A percentile compares a stretch with the other conserved stretches of the same genome.
These are phyloP conservation scores for Arthromyces matolae DNA, from an alignment of 768 basidiomycete genomes.

Conservation along the genomic window DNA sequence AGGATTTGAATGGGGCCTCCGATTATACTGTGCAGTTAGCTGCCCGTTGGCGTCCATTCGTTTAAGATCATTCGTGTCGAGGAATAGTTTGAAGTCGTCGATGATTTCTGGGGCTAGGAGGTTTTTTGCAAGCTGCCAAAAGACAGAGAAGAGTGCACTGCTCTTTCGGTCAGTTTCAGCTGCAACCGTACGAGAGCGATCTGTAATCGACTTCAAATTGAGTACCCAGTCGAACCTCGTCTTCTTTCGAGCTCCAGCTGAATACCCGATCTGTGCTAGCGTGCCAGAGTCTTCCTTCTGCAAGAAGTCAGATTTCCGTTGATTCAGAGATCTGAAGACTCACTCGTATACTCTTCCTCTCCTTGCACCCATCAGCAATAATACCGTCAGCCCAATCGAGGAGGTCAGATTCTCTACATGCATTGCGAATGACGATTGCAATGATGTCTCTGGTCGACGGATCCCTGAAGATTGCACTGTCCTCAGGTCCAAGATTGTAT, in stretches of 20 bases:
- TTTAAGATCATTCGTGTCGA: neutral
- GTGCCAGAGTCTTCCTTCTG: conserved; percentile 17
- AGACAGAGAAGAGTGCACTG: neutral
- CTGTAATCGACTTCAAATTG: conserved; percentile 2
- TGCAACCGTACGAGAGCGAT: neutral
- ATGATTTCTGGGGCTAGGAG: neutral
- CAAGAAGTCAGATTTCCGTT: too few species aligned
- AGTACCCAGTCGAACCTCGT: conserved; percentile 16
- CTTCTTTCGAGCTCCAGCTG: conserved; percentile 13
- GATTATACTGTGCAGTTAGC: neutral
- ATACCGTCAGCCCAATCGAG: too few species aligned
- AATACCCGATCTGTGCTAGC: conserved; percentile 14
- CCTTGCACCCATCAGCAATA: too few species aligned
- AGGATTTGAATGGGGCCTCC: neutral
- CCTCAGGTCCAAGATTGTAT: too few species aligned
- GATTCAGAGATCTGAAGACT: too few species aligned
- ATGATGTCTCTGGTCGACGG: too few species aligned
- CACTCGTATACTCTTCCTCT: too few species aligned
- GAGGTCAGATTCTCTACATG: too few species aligned
- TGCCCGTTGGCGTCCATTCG: conserved; percentile 1
- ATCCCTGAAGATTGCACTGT: too few species aligned
- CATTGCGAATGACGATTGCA: too few species aligned
- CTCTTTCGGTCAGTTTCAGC: neutral
- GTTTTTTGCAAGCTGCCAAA: neutral
- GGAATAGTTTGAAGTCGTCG: neutral